Percentiles rank a stretch among this genome's conserved stretches.
phyloP scores from a whole-genome alignment of 768 basidiomycete genomes.

The Kwoniella sp. region DNA sequence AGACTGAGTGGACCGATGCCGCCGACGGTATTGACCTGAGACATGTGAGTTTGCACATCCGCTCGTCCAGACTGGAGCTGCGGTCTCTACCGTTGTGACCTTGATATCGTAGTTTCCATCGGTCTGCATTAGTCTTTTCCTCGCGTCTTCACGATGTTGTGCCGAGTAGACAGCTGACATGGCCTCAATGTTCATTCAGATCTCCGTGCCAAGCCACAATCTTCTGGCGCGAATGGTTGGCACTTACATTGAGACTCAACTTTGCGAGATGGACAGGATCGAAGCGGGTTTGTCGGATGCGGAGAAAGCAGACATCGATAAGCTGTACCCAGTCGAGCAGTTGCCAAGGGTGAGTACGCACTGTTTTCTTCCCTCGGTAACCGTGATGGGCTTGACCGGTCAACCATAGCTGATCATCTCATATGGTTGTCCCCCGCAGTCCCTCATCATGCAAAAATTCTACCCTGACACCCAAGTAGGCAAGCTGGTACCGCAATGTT shows the following conservation, averaged over 20 bases:
- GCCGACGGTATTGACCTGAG: slow-evolving; percentile 43
- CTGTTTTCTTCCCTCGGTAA: not conserved
- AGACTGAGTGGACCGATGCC: slow-evolving; percentile 17
- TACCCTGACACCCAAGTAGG: slow-evolving; percentile 22
- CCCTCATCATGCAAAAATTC: slow-evolving; percentile 29
- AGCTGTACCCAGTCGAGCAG: slow-evolving; percentile 26
- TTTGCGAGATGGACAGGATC: slow-evolving; percentile 40
- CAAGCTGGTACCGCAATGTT: slow-evolving; percentile 35
- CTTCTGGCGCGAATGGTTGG: slow-evolving; percentile 33
- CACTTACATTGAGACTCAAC: slow-evolving; percentile 41
- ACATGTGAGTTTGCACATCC: slow-evolving; percentile 51
- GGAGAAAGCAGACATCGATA: slow-evolving; percentile 20
- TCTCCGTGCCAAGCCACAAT: slow-evolving; percentile 32
- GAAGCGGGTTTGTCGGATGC: slow-evolving; percentile 14
- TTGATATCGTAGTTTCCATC: too few relatives aligned
- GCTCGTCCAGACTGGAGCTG: slow-evolving; percentile 1
- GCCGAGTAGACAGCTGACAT: too few relatives aligned
- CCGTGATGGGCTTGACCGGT: too few relatives aligned
- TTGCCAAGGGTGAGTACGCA: slow-evolving; percentile 35
- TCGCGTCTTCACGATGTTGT: too few relatives aligned
- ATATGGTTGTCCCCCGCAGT: not conserved
- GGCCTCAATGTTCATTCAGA: slow-evolving; percentile 3
- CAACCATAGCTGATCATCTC: too few relatives aligned
- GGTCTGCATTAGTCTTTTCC: too few relatives aligned
- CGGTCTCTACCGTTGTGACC: too few relatives aligned